Evolutionary conservation across 768 basidiomycete species (phyloP).

Genomic region (Leccinum pellstonianum): DNA sequence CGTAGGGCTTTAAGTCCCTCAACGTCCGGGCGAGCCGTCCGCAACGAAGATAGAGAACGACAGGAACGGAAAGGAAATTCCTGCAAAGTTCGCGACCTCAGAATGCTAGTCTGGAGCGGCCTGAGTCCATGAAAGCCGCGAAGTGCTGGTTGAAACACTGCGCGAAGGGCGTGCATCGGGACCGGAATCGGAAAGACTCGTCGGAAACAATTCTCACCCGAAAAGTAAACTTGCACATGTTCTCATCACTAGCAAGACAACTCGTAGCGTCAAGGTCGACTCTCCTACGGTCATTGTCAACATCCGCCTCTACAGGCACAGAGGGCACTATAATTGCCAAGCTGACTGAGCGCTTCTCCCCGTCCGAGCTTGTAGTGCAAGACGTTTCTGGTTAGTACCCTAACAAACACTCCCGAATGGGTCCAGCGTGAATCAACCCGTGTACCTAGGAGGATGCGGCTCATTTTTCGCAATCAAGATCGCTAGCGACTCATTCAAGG

Average conservation of each 20-base stretch:
- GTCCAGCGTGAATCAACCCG: conserved; percentile 5
- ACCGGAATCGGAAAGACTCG: not conserved
- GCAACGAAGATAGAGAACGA: conserved; percentile 7
- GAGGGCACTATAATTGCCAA: conserved; percentile 66
- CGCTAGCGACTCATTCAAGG: conserved; percentile 81
- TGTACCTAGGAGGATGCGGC: conserved; percentile 84
- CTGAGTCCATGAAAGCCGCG: conserved; percentile 6
- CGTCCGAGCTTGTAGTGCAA: conserved; percentile 79
- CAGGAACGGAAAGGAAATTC: not conserved
- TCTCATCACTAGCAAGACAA: conserved; percentile 35
- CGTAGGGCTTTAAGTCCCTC: conserved; percentile 9
- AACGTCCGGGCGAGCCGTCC: not conserved
- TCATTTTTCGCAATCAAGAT: conserved; percentile 93
- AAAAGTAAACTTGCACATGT: not conserved
- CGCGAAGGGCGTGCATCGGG: conserved; percentile 25
- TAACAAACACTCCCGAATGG: not conserved
- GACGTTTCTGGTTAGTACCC: conserved; percentile 85
- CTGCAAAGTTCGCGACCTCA: conserved; percentile 13
- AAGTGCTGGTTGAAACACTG: conserved; percentile 18
- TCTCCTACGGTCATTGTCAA: conserved; percentile 31
- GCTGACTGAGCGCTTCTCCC: conserved; percentile 70
- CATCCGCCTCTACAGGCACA: conserved; percentile 31
- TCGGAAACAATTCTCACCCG: not conserved
- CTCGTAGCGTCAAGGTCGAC: conserved; percentile 24
- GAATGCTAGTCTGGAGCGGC: conserved; percentile 2